These are phyloP conservation scores for Hygrophoropsis aurantiaca DNA, from an alignment of 768 basidiomycete species.

Conservation along the genomic window DNA sequence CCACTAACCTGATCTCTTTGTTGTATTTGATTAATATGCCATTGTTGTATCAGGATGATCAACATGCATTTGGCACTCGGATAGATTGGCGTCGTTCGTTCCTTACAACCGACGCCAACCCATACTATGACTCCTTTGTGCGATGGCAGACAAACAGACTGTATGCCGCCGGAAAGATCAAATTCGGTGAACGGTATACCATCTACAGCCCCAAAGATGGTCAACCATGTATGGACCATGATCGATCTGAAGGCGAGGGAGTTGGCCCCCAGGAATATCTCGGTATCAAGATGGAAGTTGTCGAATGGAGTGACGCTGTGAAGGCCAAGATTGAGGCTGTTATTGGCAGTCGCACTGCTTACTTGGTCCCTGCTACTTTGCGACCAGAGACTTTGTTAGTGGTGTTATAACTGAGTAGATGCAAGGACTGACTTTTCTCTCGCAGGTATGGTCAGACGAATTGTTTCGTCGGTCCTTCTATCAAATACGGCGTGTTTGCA, in stretches of 20 bases:
- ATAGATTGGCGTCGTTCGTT: slow-evolving; percentile 97
- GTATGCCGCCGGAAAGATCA: slow-evolving; percentile 84
- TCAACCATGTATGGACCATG: slow-evolving; percentile 99
- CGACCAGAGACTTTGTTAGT: slow-evolving; percentile 94
- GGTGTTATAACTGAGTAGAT: neutral
- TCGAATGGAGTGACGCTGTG: slow-evolving; percentile 76
- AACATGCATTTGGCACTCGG: slow-evolving; percentile 86
- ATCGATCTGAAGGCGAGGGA: slow-evolving; percentile 92
- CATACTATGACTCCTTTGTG: slow-evolving; percentile 96
- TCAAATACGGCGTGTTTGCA: slow-evolving; percentile 94
- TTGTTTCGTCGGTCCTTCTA: slow-evolving; percentile 87
- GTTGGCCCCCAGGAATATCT: slow-evolving; percentile 96
- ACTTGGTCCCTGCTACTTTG: slow-evolving; percentile 92
- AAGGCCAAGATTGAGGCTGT: slow-evolving; percentile 63
- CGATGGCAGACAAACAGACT: slow-evolving; percentile 98
- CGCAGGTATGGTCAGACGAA: slow-evolving; percentile 96
- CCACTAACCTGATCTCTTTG: neutral
- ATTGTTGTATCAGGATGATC: slow-evolving; percentile 54
- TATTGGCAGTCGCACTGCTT: slow-evolving; percentile 79
- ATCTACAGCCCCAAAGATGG: slow-evolving; percentile 99
- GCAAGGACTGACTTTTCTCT: neutral
- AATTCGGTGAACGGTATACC: slow-evolving; percentile 97
- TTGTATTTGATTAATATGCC: neutral
- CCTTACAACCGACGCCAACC: slow-evolving; percentile 92
- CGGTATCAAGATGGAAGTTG: slow-evolving; percentile 90